phyloP scores from a whole-genome alignment of 345 rosid species.

The Brassica cretica region DNA sequence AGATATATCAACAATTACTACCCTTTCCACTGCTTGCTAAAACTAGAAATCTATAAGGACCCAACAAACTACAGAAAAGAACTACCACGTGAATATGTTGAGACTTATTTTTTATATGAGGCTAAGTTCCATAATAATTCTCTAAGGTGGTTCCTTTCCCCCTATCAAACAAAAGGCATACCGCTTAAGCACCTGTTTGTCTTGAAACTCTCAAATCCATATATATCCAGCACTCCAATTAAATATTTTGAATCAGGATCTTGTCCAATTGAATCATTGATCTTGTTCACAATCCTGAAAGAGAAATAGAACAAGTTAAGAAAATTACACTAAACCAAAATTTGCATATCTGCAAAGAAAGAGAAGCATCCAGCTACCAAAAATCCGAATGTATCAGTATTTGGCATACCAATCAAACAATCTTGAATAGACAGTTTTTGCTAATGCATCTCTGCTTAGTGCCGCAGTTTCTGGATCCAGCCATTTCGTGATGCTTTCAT shows the following conservation, averaged over 20 bases:
- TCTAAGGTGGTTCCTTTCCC: conserved; percentile 27
- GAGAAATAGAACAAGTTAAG: conserved; percentile 27
- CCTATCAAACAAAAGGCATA: conserved; percentile 57
- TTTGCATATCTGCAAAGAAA: not conserved
- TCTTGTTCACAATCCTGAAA: conserved; percentile 88
- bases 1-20: conserved; percentile 8
- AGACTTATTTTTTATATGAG: not conserved
- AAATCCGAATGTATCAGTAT: not conserved
- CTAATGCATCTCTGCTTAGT: conserved; percentile 90
- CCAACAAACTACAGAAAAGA: conserved; percentile 29
- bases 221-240: conserved; percentile 95
- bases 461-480: conserved; percentile 91
- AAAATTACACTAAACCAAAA: not conserved
- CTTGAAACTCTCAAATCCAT: conserved; percentile 99
- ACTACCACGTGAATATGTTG: not conserved
- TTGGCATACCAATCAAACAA: conserved; percentile 90
- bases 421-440: conserved; percentile 87
- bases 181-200: conserved; percentile 96
- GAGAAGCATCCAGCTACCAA: conserved; percentile 15
- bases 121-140: conserved; percentile 10
- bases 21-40: conserved; percentile 13
- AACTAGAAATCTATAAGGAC: conserved; percentile 13
- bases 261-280: conserved; percentile 91
- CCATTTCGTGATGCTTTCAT: conserved; percentile 86
- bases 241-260: conserved; percentile 80